Percentiles rank a stretch among this genome's conserved stretches.
Evolutionary conservation across 2,329 filamentous ascomycete genomes (phyloP).

Genomic region (Aspergillus pseudotamarii): DNA sequence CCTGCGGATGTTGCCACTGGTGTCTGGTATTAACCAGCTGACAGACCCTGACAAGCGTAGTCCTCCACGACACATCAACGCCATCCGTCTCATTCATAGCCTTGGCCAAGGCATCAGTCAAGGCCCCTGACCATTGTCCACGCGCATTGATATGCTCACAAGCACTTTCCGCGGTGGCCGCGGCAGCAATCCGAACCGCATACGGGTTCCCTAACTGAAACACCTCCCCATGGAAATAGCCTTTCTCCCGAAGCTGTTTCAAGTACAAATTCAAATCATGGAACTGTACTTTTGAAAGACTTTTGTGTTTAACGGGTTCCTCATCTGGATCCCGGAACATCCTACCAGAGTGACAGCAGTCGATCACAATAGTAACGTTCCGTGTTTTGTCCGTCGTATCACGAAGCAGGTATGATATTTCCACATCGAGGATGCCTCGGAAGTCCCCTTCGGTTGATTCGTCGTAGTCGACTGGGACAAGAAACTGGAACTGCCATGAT

Average conservation of each 20-base stretch:
- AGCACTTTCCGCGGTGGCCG: slow-evolving; percentile 1
- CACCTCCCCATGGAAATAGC: neutral
- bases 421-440: slow-evolving; percentile 4
- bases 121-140: slow-evolving; percentile 3
- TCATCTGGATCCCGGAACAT: neutral
- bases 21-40: slow-evolving; percentile 3
- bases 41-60: neutral
- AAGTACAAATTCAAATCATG: neutral
- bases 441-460: neutral
- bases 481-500: slow-evolving; percentile 6
- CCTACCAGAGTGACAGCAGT: slow-evolving; percentile 3
- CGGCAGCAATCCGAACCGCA: slow-evolving; percentile 6
- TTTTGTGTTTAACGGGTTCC: neutral
- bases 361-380: slow-evolving; percentile 8
- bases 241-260: neutral
- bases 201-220: slow-evolving; percentile 1
- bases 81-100: neutral
- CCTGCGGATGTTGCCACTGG: slow-evolving; percentile 2
- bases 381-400: slow-evolving; percentile 4
- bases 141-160: slow-evolving; percentile 2
- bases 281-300: neutral
- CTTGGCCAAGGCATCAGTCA: slow-evolving; percentile 4
- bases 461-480: slow-evolving; percentile 8
- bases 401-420: slow-evolving; percentile 1
- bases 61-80: slow-evolving; percentile 5